A percentile compares a stretch with the other conserved stretches of the same genome.
These are phyloP conservation scores for Vigna nakashimae DNA, from an alignment of 306 rosid species.

Conservation along the genomic window DNA sequence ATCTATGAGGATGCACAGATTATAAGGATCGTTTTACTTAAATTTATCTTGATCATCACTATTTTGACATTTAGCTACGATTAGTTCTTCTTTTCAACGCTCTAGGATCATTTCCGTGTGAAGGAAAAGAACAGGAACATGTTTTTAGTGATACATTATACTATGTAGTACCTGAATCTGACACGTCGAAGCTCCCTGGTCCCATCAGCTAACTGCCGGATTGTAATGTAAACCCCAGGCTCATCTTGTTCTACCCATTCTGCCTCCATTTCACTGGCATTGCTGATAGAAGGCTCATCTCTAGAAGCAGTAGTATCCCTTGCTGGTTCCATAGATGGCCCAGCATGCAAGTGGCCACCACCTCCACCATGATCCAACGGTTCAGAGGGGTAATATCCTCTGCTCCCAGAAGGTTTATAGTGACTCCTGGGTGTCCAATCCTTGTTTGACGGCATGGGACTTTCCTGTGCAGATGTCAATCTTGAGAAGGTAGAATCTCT, in stretches of 20 bases:
- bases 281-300: conserved; percentile 89
- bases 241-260: conserved; percentile 97
- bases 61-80: background rate
- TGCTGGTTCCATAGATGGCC: conserved; percentile 74
- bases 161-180: conserved; percentile 78
- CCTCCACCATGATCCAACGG: conserved; percentile 50
- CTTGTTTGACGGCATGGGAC: conserved; percentile 53
- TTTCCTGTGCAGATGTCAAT: conserved; percentile 41
- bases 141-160: conserved; percentile 3
- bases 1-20: background rate
- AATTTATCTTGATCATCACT: background rate
- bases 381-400: conserved; percentile 59
- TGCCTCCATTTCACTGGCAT: conserved; percentile 86
- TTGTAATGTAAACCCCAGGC: conserved; percentile 90
- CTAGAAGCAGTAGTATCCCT: conserved; percentile 82
- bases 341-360: conserved; percentile 55
- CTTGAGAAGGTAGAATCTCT: conserved; percentile 63
- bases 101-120: background rate
- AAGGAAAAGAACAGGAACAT: background rate
- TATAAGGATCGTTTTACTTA: background rate
- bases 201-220: conserved; percentile 82
- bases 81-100: background rate
- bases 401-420: conserved; percentile 62
- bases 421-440: conserved; percentile 73
- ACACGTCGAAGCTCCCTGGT: conserved; percentile 89